Percentiles rank a stretch among this genome's conserved stretches.
Conservation (phyloP, 495 filamentous ascomycete species). For the Aeminium ludgeri region DNA sequence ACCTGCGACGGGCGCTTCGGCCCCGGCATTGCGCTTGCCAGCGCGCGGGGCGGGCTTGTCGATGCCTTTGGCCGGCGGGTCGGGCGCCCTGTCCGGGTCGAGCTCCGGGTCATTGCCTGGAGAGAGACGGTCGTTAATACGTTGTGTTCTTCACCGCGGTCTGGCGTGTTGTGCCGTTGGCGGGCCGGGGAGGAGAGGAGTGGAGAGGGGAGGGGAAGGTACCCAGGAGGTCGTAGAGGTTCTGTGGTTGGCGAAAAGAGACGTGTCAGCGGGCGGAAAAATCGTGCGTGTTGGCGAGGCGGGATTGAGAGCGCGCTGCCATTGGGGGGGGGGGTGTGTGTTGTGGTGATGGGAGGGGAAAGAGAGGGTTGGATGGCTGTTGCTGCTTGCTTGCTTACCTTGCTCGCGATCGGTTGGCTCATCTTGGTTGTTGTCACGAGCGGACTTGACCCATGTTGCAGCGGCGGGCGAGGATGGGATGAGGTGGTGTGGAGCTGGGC, state of each 20-base stretch:
- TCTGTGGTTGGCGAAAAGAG: slow-evolving; percentile 18
- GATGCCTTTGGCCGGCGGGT: slow-evolving; percentile 65
- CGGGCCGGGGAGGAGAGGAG: no score
- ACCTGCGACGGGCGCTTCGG: slow-evolving; percentile 40
- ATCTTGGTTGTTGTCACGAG: slow-evolving; percentile 18
- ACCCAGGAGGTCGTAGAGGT: slow-evolving; percentile 31
- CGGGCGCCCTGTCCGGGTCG: slow-evolving; percentile 58
- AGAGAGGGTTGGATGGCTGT: no score
- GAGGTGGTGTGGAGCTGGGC: neutral
- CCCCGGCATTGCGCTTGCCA: slow-evolving; percentile 78
- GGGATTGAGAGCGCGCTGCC: no score
- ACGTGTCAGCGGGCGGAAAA: no score
- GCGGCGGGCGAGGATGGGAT: neutral
- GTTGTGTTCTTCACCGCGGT: no score
- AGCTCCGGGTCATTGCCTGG: slow-evolving; percentile 79
- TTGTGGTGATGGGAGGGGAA: no score
- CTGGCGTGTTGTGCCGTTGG: no score
- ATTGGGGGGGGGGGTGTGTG: no score
- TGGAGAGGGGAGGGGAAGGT: slow-evolving; percentile 10
- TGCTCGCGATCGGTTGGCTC: slow-evolving; percentile 26
- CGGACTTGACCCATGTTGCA: slow-evolving; percentile 4
- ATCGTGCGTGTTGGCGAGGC: no score
- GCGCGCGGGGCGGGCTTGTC: slow-evolving; percentile 65
- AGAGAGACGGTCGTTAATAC: neutral
- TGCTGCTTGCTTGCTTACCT: no score